Base-by-base conservation (phyloP, 345 rosid species). In the Anastatica hierochuntica region DNA sequence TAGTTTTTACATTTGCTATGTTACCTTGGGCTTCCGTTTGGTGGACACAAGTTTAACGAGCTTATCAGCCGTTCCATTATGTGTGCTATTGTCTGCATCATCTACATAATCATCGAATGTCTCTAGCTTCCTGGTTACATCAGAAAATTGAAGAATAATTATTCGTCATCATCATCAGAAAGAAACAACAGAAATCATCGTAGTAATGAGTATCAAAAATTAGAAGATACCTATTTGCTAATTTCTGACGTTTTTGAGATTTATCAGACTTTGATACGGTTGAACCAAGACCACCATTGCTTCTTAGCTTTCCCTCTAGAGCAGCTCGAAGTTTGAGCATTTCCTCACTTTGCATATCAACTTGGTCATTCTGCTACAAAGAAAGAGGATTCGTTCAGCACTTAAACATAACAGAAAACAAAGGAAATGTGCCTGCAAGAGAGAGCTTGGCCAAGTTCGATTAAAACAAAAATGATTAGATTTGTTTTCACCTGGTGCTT, bases 321-420 rank as follows among this genome's bases (percentile, higher is more conserved):
- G 80, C 81, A 33, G 96, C 96, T 76, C 98, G 77, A 18, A 84
- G 72, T 64, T 77, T 78, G 42, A 90, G 52, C 96, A 90, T 90
- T 72, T 88, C 78, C 75, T 58, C 69, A 75, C 97, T 86, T 63
- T 84, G 83, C 12, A 72, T 40, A 69, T 79, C 82, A 69, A 80
- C 78, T 56, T 74, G 73, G 66, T 72, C 75, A 34, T 49, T 74
- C 96, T 82, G 81, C 72, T 56, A 71, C 41, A 59, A 46, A 13
- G 45, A 46, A 57, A 19, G 11, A 7, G 0, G 29, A 48, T 27
- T 16, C 16, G 8, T 26, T 38, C 30, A 49, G n/a, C n/a, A 36
- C 7, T 14, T 13, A 7, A 41, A 27, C 7, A 9, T 18, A 48
- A 17, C 33, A 35, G 18, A 31, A 45, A 56, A 51, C 35, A 43